Percentiles rank a stretch among this genome's conserved stretches.
Evolutionary conservation across 2,329 filamentous ascomycete genomes (phyloP).

Genomic region (Pseudogymnoascus sp.): DNA sequence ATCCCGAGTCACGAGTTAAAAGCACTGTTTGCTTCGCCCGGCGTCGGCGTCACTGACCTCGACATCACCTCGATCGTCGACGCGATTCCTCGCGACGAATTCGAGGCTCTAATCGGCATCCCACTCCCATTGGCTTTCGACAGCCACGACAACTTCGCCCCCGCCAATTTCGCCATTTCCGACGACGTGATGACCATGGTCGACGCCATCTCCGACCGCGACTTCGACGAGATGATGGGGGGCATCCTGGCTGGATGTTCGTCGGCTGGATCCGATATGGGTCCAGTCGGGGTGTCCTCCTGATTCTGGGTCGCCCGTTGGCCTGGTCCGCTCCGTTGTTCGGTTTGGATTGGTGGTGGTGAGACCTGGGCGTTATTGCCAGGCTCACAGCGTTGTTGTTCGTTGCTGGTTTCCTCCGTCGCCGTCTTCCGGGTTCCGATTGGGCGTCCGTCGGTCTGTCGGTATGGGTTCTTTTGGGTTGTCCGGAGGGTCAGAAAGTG

Average conservation of each 20-base stretch:
- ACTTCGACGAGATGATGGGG: not conserved
- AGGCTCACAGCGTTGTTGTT: not conserved
- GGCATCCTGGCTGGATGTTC: not conserved
- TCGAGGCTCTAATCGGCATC: not conserved
- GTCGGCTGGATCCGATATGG: not conserved
- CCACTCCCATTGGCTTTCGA: not conserved
- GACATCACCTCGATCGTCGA: conserved; percentile 13
- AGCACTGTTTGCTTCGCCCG: conserved; percentile 39
- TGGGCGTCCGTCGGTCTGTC: not conserved
- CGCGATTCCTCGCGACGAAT: conserved; percentile 3
- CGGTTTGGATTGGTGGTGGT: not conserved
- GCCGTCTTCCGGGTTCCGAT: not conserved
- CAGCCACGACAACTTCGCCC: not conserved
- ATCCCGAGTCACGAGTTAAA: conserved; percentile 4
- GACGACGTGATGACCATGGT: conserved; percentile 7
- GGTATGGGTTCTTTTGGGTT: not conserved
- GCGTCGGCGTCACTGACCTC: conserved; percentile 27
- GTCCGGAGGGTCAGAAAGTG: conserved; percentile 2
- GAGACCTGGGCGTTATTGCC: conserved; percentile 4
- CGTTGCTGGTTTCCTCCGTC: not conserved
- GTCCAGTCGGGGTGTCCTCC: not conserved
- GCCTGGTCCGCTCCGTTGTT: not conserved
- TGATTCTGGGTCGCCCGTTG: not conserved
- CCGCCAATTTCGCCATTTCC: conserved; percentile 3
- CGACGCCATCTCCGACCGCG: not conserved